Percentiles rank a stretch among this genome's conserved stretches.
phyloP scores from a whole-genome alignment of 371 early-diverging fungal species.

The Apophysomyces ossiformis region DNA sequence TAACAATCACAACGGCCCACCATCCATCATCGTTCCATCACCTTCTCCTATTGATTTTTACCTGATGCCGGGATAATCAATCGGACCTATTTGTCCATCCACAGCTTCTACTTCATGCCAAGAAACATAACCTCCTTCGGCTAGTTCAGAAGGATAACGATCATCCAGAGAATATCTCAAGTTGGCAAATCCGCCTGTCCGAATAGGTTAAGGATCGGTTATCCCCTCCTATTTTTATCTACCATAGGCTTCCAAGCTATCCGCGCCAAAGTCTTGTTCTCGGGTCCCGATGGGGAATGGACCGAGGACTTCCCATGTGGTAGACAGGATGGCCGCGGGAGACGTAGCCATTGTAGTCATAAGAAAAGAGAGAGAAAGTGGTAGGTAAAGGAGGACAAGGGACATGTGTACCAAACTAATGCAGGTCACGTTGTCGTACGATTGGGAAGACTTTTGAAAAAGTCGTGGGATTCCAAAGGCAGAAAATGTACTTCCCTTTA shows the following conservation, averaged over 20 bases:
- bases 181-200: constrained; percentile 61
- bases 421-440: constrained; percentile 2
- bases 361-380: not conserved
- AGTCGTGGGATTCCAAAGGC: constrained; percentile 2
- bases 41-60: not conserved
- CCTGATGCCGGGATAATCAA: constrained; percentile 42
- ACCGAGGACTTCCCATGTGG: constrained; percentile 55
- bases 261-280: constrained; percentile 70
- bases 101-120: constrained; percentile 55
- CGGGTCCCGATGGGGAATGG: constrained; percentile 72
- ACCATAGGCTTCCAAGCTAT: constrained; percentile 71
- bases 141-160: constrained; percentile 69
- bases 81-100: constrained; percentile 56
- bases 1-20: no score
- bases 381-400: not conserved
- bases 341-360: no score
- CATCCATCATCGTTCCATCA: no score
- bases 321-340: not conserved
- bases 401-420: not conserved
- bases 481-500: not conserved
- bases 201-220: not conserved
- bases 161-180: constrained; percentile 49
- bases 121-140: constrained; percentile 55
- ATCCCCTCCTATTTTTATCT: constrained; percentile 6
- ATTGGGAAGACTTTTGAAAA: not conserved